phyloP scores from a whole-genome alignment of 176 grass and related monocot species.

The Aegilops sharonensis region DNA sequence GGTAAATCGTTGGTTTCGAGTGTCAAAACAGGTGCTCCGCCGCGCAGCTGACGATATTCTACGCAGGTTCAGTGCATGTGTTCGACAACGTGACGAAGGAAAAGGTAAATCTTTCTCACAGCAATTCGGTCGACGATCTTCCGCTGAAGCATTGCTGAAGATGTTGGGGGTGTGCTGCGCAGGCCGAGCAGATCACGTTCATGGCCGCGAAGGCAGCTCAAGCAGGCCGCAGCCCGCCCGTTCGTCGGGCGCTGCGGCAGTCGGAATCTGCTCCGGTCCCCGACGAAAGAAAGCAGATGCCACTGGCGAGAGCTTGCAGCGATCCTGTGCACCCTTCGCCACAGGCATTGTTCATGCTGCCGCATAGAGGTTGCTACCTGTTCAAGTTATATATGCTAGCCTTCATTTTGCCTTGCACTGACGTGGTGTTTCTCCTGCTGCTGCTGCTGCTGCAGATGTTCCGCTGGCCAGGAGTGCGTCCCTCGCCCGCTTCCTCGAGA shows the following conservation, averaged over 20 bases:
- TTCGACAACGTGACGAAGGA: slow-evolving; percentile 48
- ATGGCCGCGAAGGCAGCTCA: slow-evolving; percentile 2
- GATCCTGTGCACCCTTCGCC: neutral
- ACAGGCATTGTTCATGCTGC: neutral
- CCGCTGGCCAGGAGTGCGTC: slow-evolving; percentile 58
- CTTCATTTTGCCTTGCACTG: neutral
- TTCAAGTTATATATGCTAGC: neutral
- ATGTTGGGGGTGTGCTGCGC: neutral
- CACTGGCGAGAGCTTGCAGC: neutral
- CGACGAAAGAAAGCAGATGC: neutral
- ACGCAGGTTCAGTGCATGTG: slow-evolving; percentile 39
- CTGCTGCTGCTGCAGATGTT: slow-evolving; percentile 36
- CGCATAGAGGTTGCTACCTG: slow-evolving; percentile 29
- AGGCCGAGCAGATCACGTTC: slow-evolving; percentile 31
- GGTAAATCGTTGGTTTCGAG: neutral
- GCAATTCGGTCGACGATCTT: neutral
- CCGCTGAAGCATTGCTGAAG: neutral
- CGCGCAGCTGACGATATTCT: slow-evolving; percentile 53
- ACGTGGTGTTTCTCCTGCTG: too few relatives aligned
- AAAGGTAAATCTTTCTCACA: slow-evolving; percentile 31
- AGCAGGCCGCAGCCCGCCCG: neutral
- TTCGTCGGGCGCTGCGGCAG: neutral
- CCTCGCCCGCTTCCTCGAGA: slow-evolving; percentile 64
- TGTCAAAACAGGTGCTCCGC: slow-evolving; percentile 2
- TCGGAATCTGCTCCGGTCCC: neutral